phyloP scores from a whole-genome alignment of 495 filamentous ascomycete species.

The Penicillium angulare region DNA sequence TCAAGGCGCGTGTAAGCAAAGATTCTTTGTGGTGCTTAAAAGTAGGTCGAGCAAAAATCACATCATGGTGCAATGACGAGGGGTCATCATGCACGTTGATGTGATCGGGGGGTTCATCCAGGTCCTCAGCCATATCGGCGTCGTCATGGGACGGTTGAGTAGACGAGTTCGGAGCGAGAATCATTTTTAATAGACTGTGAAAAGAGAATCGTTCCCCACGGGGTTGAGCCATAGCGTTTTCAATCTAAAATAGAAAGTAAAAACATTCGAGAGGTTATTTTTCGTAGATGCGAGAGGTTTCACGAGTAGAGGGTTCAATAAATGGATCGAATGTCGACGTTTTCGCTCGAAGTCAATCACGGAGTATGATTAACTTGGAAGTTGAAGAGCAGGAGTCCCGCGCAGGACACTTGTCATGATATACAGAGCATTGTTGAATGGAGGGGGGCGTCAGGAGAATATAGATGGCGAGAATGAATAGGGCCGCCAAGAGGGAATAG shows the following conservation, averaged over 20 bases:
- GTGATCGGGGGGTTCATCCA: slow-evolving; percentile 50
- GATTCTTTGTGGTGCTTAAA: slow-evolving; percentile 61
- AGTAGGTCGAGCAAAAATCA: slow-evolving; percentile 33
- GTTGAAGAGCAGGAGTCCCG: slow-evolving; percentile 29
- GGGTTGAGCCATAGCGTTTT: slow-evolving; percentile 38
- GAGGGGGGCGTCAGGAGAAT: background rate
- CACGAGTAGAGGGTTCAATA: background rate
- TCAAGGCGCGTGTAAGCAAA: slow-evolving; percentile 75
- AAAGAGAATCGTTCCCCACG: slow-evolving; percentile 41
- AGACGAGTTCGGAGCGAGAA: slow-evolving; percentile 42
- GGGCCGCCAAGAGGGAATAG: background rate
- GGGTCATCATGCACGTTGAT: slow-evolving; percentile 31
- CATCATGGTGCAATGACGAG: slow-evolving; percentile 25
- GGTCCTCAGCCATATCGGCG: slow-evolving; percentile 46
- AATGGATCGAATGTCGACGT: slow-evolving; percentile 3
- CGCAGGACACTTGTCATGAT: slow-evolving; percentile 47
- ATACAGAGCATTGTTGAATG: slow-evolving; percentile 40
- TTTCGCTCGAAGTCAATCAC: slow-evolving; percentile 37
- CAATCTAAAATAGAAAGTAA: slow-evolving; percentile 8
- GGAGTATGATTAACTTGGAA: slow-evolving; percentile 31
- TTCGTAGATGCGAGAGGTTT: background rate
- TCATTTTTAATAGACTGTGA: slow-evolving; percentile 48
- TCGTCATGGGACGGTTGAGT: slow-evolving; percentile 38
- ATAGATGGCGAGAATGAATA: background rate
- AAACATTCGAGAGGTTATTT: background rate